A percentile compares a stretch with the other conserved stretches of the same genome.
Evolutionary conservation across 495 filamentous ascomycete species (phyloP).

Genomic region (Aspergillus panamensis): DNA sequence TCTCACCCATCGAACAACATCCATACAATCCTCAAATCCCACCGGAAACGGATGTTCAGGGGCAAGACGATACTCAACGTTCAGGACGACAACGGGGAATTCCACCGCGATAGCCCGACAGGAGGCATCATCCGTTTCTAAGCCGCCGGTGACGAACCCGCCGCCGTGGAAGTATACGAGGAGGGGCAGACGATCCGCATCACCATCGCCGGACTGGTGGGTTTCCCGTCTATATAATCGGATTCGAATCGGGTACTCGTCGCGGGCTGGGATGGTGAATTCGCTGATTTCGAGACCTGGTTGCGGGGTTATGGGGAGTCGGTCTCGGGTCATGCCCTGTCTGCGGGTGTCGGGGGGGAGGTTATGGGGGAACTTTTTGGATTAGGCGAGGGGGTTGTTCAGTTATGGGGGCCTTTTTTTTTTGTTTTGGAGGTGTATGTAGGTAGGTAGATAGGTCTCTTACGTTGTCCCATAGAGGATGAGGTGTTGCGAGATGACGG

Average conservation of each 20-base stretch:
- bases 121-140: conserved; percentile 40
- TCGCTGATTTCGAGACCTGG: conserved; percentile 17
- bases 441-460: neutral
- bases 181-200: conserved; percentile 12
- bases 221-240: conserved; percentile 14
- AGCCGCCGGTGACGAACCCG: conserved; percentile 34
- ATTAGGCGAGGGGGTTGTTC: neutral
- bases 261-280: conserved; percentile 19
- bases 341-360: conserved; percentile 7
- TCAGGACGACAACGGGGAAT: conserved; percentile 45
- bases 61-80: conserved; percentile 65
- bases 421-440: neutral
- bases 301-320: conserved; percentile 13
- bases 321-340: conserved; percentile 9
- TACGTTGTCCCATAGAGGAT: conserved; percentile 20
- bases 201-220: neutral
- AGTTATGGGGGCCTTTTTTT: neutral
- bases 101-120: conserved; percentile 28
- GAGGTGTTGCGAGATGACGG: conserved; percentile 14
- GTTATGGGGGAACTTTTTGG: conserved; percentile 5
- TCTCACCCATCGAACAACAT: conserved; percentile 32
- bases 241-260: conserved; percentile 15
- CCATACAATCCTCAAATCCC: conserved; percentile 48
- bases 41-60: conserved; percentile 64
- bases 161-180: conserved; percentile 43